Evolutionary conservation across 805 yeast genomes (phyloP).

Genomic region (Teunomyces barrocoloradensis): DNA sequence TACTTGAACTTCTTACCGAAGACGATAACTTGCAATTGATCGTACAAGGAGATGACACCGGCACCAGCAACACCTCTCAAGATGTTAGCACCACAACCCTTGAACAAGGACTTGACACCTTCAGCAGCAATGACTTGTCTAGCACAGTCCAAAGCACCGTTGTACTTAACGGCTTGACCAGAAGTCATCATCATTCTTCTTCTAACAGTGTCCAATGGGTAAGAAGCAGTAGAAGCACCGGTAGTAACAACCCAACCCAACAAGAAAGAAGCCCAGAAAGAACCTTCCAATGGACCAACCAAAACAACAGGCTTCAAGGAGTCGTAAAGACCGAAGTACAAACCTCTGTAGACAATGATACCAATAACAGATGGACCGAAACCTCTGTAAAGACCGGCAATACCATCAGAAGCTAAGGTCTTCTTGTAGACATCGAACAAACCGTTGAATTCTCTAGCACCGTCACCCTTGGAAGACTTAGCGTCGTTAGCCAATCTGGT

Average conservation of each 20-base stretch:
- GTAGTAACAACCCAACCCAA: conserved; percentile 98
- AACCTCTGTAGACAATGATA: conserved; percentile 98
- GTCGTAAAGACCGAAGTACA: conserved; percentile 97
- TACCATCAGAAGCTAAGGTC: conserved; percentile 93
- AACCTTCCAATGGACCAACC: conserved; percentile 92
- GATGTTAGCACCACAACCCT: conserved; percentile 99
- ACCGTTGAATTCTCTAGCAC: conserved; percentile 97
- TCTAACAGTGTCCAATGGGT: conserved; percentile 99
- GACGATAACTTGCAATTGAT: conserved; percentile 90
- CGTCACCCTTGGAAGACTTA: conserved; percentile 80
- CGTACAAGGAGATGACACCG: conserved; percentile 97
- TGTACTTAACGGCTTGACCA: conserved; percentile 96
- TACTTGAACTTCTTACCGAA: conserved; percentile 94
- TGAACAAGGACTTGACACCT: conserved; percentile 91
- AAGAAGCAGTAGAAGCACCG: conserved; percentile 97
- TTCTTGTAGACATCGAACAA: conserved; percentile 93
- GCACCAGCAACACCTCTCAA: conserved; percentile 99
- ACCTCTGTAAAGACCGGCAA: conserved; percentile 99
- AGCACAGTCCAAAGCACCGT: conserved; percentile 94
- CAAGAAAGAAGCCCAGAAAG: conserved; percentile 91
- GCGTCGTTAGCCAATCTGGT: conserved; percentile 99
- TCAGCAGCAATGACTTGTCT: conserved; percentile 90
- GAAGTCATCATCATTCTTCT: conserved; percentile 99
- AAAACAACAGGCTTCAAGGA: conserved; percentile 93
- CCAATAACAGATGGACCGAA: conserved; percentile 98